phyloP scores from a whole-genome alignment of 2,329 filamentous ascomycete genomes.

The Colletotrichum simmondsii region DNA sequence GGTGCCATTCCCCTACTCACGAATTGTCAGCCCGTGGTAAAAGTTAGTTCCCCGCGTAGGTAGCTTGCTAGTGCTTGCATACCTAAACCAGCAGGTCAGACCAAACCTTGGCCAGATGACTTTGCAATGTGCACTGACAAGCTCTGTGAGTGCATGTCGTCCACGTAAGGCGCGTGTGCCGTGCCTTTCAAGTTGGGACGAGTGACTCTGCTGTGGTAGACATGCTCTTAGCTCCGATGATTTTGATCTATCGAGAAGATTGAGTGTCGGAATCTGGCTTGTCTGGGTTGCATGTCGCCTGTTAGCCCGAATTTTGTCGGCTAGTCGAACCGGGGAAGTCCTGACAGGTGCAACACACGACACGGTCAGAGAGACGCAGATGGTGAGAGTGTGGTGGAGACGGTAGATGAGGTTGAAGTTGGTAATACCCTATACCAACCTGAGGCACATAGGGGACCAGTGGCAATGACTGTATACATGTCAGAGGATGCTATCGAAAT shows the following conservation, averaged over 20 bases:
- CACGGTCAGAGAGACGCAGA: slow-evolving; percentile 3
- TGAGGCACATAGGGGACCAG: neutral
- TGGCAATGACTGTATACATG: neutral
- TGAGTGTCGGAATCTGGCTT: neutral
- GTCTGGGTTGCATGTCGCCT: neutral
- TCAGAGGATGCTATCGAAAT: neutral
- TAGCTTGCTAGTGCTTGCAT: neutral
- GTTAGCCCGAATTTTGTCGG: neutral
- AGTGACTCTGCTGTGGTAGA: neutral
- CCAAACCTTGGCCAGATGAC: slow-evolving; percentile 11
- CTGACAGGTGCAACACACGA: slow-evolving; percentile 10
- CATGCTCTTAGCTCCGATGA: neutral
- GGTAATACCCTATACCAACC: neutral
- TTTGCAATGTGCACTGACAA: neutral
- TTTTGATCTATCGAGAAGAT: neutral
- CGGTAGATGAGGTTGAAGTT: neutral
- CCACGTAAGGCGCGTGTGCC: slow-evolving; percentile 5
- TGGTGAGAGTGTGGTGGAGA: slow-evolving; percentile 21
- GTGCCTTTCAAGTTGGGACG: neutral
- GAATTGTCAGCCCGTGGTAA: neutral
- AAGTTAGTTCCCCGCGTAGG: neutral
- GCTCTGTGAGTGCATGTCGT: slow-evolving; percentile 11
- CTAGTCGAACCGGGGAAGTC: slow-evolving; percentile 14
- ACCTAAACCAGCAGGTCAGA: neutral
- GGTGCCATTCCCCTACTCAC: neutral